These are phyloP conservation scores for Cercospora zeae-maydis DNA, from an alignment of 2,329 filamentous ascomycete genomes.

Conservation along the genomic window DNA sequence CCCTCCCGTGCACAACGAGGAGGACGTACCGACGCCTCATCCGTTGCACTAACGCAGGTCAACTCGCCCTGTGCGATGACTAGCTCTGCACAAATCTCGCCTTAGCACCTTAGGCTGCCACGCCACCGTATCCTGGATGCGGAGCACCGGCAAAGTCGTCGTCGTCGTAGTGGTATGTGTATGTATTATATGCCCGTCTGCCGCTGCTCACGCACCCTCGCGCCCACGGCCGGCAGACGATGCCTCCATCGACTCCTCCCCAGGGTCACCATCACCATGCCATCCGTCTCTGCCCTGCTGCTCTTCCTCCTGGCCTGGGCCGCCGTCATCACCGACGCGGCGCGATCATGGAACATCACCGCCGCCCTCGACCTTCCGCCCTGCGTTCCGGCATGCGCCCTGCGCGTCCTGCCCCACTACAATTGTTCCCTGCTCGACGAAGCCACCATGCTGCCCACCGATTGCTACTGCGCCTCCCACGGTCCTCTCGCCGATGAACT, in stretches of 20 bases:
- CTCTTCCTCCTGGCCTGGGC: not conserved
- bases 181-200: too few relatives aligned
- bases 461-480: conserved; percentile 2
- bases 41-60: not conserved
- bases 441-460: not conserved
- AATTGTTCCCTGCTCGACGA: not conserved
- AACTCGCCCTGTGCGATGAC: too few relatives aligned
- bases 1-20: too few relatives aligned
- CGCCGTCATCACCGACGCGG: not conserved
- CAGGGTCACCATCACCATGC: not conserved
- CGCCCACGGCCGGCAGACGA: not conserved
- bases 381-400: not conserved
- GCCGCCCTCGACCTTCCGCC: not conserved
- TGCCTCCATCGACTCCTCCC: not conserved
- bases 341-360: not conserved
- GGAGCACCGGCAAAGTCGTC: too few relatives aligned
- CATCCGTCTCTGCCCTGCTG: not conserved
- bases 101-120: not conserved
- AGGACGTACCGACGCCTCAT: too few relatives aligned
- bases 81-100: not conserved
- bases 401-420: not conserved
- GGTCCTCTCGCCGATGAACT: conserved; percentile 3
- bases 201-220: not conserved
- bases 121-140: not conserved
- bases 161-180: too few relatives aligned